These are phyloP conservation scores for Ustilago lituana DNA, from an alignment of 1,284 basidiomycete genomes.

Conservation along the genomic window DNA sequence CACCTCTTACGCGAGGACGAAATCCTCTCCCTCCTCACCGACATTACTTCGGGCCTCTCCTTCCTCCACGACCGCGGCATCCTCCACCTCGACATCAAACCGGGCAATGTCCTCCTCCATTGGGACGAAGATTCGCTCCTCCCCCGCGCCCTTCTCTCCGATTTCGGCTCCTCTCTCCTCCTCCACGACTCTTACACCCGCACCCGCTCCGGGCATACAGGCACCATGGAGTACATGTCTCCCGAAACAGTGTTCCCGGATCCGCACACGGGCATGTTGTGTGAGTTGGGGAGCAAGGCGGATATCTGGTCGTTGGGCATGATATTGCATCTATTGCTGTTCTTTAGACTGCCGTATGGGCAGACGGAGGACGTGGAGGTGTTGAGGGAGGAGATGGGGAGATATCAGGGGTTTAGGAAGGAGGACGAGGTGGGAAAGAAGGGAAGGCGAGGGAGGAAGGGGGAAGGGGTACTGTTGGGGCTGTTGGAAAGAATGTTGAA, in stretches of 20 bases:
- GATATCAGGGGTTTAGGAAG: constrained; percentile 76
- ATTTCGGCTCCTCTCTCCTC: constrained; percentile 83
- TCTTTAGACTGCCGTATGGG: constrained; percentile 74
- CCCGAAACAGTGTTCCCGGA: constrained; percentile 78
- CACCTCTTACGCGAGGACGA: constrained; percentile 63
- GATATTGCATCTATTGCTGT: constrained; percentile 88
- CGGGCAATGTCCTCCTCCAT: constrained; percentile 88
- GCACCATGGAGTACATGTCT: constrained; percentile 79
- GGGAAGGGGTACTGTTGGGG: constrained; percentile 74
- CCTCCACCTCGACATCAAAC: constrained; percentile 89
- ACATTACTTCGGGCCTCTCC: constrained; percentile 58
- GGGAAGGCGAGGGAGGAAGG: no score
- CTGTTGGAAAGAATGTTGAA: constrained; percentile 79
- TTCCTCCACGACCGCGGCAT: constrained; percentile 69
- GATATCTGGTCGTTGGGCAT: constrained; percentile 77
- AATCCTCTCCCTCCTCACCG: constrained; percentile 53
- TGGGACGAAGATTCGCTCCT: constrained; percentile 88
- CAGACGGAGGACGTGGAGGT: constrained; percentile 72
- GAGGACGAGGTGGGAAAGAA: constrained; percentile 68
- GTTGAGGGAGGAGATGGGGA: constrained; percentile 78
- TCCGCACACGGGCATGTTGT: constrained; percentile 72
- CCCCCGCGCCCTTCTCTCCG: constrained; percentile 82
- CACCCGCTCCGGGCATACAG: constrained; percentile 81
- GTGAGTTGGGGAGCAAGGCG: constrained; percentile 81
- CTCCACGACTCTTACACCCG: constrained; percentile 57